phyloP scores from a whole-genome alignment of 139 green algal genomes.

The Mesotaenium endlicherianum region DNA sequence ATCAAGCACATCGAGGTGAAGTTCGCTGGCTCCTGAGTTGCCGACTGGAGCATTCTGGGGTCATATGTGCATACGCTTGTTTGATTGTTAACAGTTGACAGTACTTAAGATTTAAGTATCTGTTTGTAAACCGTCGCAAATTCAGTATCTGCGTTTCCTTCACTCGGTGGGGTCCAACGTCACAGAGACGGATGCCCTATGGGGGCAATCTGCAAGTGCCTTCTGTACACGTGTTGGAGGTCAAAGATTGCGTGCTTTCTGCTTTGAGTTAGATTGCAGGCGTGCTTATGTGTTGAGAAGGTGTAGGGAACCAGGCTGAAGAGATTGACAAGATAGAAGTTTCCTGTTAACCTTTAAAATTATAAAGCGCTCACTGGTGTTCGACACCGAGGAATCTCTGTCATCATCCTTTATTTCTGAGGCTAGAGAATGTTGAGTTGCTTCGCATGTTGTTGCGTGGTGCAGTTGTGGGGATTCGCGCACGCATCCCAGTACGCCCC shows the following conservation, averaged over 20 bases:
- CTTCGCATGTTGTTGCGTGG: neutral
- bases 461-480: conserved; percentile 42
- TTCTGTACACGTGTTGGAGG: too few species aligned
- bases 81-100: neutral
- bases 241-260: too few species aligned
- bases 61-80: neutral
- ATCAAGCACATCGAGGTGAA: conserved; percentile 41
- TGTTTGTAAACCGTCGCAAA: neutral
- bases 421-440: neutral
- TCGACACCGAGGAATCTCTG: neutral
- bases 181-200: too few species aligned
- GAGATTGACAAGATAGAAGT: neutral
- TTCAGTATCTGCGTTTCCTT: neutral
- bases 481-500: conserved; percentile 31
- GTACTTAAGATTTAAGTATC: neutral
- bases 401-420: neutral
- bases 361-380: neutral
- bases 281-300: neutral
- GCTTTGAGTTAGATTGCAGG: too few species aligned
- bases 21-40: neutral
- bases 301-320: neutral
- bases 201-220: too few species aligned
- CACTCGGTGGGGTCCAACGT: neutral
- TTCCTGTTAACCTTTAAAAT: neutral
- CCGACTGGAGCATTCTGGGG: neutral